A percentile compares a stretch with the other conserved stretches of the same genome.
Conservation (phyloP, 768 basidiomycete genomes). For the Termitomyces sp. region DNA sequence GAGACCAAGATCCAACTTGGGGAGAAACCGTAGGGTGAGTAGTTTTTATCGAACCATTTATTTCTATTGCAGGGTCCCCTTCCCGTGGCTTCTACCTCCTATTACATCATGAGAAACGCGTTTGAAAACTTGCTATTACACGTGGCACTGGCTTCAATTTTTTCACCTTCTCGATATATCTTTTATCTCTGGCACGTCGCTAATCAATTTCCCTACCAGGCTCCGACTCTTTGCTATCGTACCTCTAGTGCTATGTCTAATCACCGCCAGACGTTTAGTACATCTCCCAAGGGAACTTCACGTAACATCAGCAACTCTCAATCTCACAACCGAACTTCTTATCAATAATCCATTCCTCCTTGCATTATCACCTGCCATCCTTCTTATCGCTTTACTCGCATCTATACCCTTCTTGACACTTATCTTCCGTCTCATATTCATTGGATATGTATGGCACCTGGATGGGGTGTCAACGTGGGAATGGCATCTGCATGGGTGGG, state of each 20-base stretch:
- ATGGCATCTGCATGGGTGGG: slow-evolving; percentile 37
- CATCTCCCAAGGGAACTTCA: slow-evolving; percentile 69
- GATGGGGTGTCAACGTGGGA: slow-evolving; percentile 24
- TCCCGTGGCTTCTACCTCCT: slow-evolving; percentile 2
- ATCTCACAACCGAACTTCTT: slow-evolving; percentile 65
- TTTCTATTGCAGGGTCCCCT: neutral
- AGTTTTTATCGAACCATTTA: neutral
- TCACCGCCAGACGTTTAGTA: slow-evolving; percentile 69
- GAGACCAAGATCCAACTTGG: slow-evolving; percentile 60
- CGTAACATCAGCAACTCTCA: slow-evolving; percentile 51
- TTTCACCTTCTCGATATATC: neutral
- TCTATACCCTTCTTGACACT: slow-evolving; percentile 79
- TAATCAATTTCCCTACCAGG: slow-evolving; percentile 24
- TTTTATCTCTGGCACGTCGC: neutral
- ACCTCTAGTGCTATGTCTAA: slow-evolving; percentile 62
- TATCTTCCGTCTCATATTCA: slow-evolving; percentile 70
- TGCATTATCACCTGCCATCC: slow-evolving; percentile 66
- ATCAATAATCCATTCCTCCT: slow-evolving; percentile 71
- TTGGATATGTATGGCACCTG: slow-evolving; percentile 42
- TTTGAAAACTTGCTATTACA: neutral
- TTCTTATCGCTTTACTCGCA: slow-evolving; percentile 59
- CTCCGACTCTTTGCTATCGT: slow-evolving; percentile 76
- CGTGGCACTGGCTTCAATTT: neutral
- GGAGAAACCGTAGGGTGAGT: slow-evolving; percentile 77
- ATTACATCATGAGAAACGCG: neutral